A percentile compares a stretch with the other conserved stretches of the same genome.
Conservation (phyloP, 371 early-diverging fungal species). For the Coemansia sp. region DNA sequence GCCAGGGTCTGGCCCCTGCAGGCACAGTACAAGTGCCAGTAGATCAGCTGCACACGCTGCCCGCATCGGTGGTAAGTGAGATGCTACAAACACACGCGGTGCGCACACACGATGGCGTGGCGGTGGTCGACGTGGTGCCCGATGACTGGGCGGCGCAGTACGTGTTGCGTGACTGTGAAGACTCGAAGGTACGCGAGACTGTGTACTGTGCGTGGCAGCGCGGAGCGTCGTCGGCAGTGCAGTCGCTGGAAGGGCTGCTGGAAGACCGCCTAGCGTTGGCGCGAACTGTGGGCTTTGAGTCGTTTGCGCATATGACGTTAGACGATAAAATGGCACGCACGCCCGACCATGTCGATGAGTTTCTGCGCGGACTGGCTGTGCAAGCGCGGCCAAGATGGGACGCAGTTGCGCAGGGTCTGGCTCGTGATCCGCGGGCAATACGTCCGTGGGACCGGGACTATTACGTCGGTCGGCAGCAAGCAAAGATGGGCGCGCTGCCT, state of each 20-base stretch:
- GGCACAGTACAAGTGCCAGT: constrained; percentile 13
- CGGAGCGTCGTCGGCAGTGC: constrained; percentile 55
- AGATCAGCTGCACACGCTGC: constrained; percentile 28
- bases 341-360: constrained; percentile 82
- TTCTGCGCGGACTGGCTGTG: constrained; percentile 68
- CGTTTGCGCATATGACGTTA: constrained; percentile 80
- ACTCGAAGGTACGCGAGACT: constrained; percentile 63
- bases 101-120: constrained; percentile 32
- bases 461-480: constrained; percentile 58
- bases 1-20: constrained; percentile 46
- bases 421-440: neutral
- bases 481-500: constrained; percentile 32
- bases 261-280: constrained; percentile 74
- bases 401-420: constrained; percentile 50
- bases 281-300: constrained; percentile 68
- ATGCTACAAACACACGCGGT: constrained; percentile 33
- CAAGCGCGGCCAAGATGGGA: constrained; percentile 57
- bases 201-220: constrained; percentile 78
- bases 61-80: constrained; percentile 19
- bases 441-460: constrained; percentile 83
- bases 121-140: constrained; percentile 28
- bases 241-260: constrained; percentile 71
- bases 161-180: constrained; percentile 52
- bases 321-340: constrained; percentile 91
- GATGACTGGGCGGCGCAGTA: constrained; percentile 48